A percentile compares a stretch with the other conserved stretches of the same genome.
Conservation (phyloP, 1,284 basidiomycete species). For the Schizophyllum commune region DNA sequence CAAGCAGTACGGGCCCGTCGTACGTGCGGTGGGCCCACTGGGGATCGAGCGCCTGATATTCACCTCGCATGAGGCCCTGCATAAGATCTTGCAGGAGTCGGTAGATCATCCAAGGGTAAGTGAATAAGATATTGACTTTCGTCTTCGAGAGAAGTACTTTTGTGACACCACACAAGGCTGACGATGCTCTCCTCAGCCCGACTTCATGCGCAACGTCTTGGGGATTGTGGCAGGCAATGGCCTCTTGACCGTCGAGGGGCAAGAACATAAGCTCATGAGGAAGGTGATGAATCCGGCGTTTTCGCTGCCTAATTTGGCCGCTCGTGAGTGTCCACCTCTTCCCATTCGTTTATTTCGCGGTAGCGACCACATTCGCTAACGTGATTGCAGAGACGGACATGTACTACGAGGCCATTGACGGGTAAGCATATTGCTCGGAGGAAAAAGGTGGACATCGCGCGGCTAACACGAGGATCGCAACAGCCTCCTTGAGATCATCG, state of each 20-base stretch:
- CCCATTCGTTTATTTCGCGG: no score
- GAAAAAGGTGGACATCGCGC: not conserved
- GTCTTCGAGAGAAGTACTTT: no score
- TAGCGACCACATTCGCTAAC: no score
- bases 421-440: slow-evolving; percentile 18
- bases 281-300: slow-evolving; percentile 44
- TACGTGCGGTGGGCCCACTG: slow-evolving; percentile 35
- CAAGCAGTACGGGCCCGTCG: slow-evolving; percentile 33
- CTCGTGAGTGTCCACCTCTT: no score
- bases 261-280: slow-evolving; percentile 40
- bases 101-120: slow-evolving; percentile 27
- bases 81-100: slow-evolving; percentile 38
- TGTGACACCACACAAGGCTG: no score
- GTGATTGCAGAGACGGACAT: slow-evolving; percentile 34
- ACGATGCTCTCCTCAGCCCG: slow-evolving; percentile 26
- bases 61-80: slow-evolving; percentile 32
- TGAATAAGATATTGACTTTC: not conserved
- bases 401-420: slow-evolving; percentile 39
- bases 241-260: slow-evolving; percentile 38
- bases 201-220: slow-evolving; percentile 33
- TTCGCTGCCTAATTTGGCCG: slow-evolving; percentile 35
- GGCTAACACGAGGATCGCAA: no score
- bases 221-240: slow-evolving; percentile 38
- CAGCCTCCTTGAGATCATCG: slow-evolving; percentile 34
- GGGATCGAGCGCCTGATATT: slow-evolving; percentile 37